Conservation (phyloP, 257 asterid species). For the Agastache rugosa region DNA sequence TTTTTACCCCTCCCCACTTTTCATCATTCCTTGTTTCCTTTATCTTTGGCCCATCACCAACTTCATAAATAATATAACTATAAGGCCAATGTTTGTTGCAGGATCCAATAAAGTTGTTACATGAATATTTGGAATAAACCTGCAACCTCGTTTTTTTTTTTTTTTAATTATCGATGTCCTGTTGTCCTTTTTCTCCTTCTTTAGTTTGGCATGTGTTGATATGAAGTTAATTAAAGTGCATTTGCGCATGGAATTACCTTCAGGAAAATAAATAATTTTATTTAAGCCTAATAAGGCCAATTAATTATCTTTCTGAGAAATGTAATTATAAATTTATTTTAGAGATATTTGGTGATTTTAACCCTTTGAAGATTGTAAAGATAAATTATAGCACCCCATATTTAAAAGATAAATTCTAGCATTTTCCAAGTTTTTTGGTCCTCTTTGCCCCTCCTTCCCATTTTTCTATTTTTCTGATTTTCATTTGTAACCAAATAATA, state of each 20-base stretch:
- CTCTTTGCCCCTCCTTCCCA: no score
- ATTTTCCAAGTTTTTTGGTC: no score
- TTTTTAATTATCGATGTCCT: neutral
- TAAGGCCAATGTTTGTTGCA: constrained; percentile 46
- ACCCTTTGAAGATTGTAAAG: no score
- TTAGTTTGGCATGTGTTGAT: neutral
- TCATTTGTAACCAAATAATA: no score
- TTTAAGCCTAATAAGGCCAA: constrained; percentile 1
- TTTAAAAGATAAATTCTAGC: no score
- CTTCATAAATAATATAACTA: constrained; percentile 35
- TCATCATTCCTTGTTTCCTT: constrained; percentile 75
- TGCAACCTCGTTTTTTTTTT: neutral
- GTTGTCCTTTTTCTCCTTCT: constrained; percentile 6
- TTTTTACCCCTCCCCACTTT: constrained; percentile 44
- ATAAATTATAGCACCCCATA: no score
- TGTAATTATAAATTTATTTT: no score
- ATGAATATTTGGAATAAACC: constrained; percentile 36
- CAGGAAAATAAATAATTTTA: no score
- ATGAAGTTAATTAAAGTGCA: neutral
- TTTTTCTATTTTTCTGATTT: no score
- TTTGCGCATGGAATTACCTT: neutral
- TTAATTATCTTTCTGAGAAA: neutral
- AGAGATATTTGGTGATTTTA: no score
- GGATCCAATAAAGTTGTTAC: constrained; percentile 75
- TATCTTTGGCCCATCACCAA: constrained; percentile 58